These are phyloP conservation scores for Fagopyrum esculentum DNA, from an alignment of 148 eudicot species.

Conservation along the genomic window DNA sequence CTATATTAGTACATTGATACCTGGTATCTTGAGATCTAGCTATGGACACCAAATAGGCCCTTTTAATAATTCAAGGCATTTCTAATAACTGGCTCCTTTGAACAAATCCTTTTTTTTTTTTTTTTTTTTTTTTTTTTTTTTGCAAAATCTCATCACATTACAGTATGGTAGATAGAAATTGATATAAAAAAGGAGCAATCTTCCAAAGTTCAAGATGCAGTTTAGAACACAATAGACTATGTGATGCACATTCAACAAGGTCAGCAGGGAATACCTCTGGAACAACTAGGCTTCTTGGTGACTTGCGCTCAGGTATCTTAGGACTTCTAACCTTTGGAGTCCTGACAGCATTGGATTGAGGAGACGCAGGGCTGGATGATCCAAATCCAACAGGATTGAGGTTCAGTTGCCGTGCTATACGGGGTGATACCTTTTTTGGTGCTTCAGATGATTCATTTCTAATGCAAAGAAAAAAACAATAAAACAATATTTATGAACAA, in stretches of 20 bases:
- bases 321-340: slow-evolving; percentile 63
- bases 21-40: too few species aligned
- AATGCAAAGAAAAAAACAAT: slow-evolving; percentile 17
- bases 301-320: slow-evolving; percentile 48
- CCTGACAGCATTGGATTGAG: slow-evolving; percentile 34
- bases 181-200: too few species aligned
- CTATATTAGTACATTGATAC: too few species aligned
- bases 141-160: background rate
- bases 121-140: too few species aligned
- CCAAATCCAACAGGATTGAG: slow-evolving; percentile 30
- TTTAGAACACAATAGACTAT: background rate
- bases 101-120: background rate
- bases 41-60: too few species aligned
- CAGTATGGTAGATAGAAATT: background rate
- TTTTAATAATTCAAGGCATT: background rate
- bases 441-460: slow-evolving; percentile 45
- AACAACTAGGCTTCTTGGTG: slow-evolving; percentile 53
- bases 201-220: background rate
- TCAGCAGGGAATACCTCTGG: slow-evolving; percentile 41
- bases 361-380: slow-evolving; percentile 34
- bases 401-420: slow-evolving; percentile 52
- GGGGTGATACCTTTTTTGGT: slow-evolving; percentile 47
- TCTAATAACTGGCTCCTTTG: too few species aligned
- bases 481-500: background rate
- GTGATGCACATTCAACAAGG: background rate